Evolutionary conservation across 139 green algal genomes (phyloP), one percentile per base, ranked within the genome.

Genomic region (Astrephomene gubernaculifera): DNA sequence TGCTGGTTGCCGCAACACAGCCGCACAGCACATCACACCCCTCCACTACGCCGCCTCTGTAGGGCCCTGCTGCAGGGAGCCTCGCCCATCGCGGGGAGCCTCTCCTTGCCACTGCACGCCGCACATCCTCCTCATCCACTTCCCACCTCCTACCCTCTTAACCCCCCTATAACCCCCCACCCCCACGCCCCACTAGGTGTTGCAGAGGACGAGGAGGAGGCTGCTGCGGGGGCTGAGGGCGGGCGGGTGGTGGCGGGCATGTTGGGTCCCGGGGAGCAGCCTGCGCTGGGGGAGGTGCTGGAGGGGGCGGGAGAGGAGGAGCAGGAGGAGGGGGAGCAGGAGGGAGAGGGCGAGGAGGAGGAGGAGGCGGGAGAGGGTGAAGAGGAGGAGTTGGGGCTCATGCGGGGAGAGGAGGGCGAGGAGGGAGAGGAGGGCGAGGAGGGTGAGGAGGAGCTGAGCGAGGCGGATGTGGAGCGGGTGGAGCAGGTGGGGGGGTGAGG

Each of bases 131-230:
- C 49, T 57, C 14, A 57, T 12, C 49, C 49, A 12, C 49, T n/a
- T n/a, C n/a, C n/a, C n/a, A n/a, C n/a, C n/a, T n/a, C n/a, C n/a
- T n/a, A n/a, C n/a, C n/a, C n/a, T n/a, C n/a, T n/a, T n/a, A n/a
- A n/a, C n/a, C n/a, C n/a, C n/a, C n/a, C n/a, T n/a, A n/a, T n/a
- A n/a, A n/a, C n/a, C n/a, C n/a, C n/a, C n/a, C n/a, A n/a, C n/a
- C n/a, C n/a, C n/a, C n/a, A n/a, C n/a, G n/a, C n/a, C n/a, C n/a
- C n/a, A n/a, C n/a, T n/a, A n/a, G n/a, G n/a, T n/a, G n/a, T n/a
- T n/a, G n/a, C n/a, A n/a, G 68, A 33, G 39, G 68, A 75, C 1
- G 68, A 72, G 65, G 65, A 72, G 33, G 65, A 72, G 33, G 65
- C 52, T 38, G 68, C 52, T 1, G 68, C 4, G 41, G 68, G 22